These are phyloP conservation scores for Aspergillus fijiensis DNA, from an alignment of 2,329 filamentous ascomycete genomes.

Conservation along the genomic window DNA sequence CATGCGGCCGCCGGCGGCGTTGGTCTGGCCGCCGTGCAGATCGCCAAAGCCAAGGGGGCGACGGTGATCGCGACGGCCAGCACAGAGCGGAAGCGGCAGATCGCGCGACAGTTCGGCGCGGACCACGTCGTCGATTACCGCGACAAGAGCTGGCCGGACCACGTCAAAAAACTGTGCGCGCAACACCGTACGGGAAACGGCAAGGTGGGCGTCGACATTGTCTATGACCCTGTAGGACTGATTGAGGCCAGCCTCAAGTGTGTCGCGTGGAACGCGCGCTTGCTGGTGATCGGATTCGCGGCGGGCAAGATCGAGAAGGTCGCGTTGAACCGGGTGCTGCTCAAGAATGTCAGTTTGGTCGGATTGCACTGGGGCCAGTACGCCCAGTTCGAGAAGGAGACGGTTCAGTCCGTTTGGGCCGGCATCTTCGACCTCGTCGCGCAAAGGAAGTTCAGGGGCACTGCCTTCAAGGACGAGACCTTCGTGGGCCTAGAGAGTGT, in stretches of 20 bases:
- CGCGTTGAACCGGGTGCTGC: constrained; percentile 82
- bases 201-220: constrained; percentile 75
- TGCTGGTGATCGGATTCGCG: constrained; percentile 87
- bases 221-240: constrained; percentile 90
- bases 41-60: constrained; percentile 88
- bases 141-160: constrained; percentile 64
- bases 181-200: constrained; percentile 62
- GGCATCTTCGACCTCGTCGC: constrained; percentile 77
- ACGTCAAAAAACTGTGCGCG: constrained; percentile 67
- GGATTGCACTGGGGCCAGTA: constrained; percentile 93
- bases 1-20: constrained; percentile 93
- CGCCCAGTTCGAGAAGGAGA: constrained; percentile 67
- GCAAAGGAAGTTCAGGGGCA: constrained; percentile 75
- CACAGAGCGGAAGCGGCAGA: constrained; percentile 72
- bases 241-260: constrained; percentile 88
- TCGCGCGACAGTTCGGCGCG: constrained; percentile 78
- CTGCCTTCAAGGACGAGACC: constrained; percentile 76
- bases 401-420: constrained; percentile 72
- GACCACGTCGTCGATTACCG: constrained; percentile 80
- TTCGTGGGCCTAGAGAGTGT: constrained; percentile 81
- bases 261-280: constrained; percentile 85
- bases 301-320: constrained; percentile 86
- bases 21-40: constrained; percentile 85
- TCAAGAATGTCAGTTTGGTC: constrained; percentile 91
- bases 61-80: constrained; percentile 92